phyloP scores from a whole-genome alignment of 2,329 filamentous ascomycete genomes.

The Monosporascus cannonballus region DNA sequence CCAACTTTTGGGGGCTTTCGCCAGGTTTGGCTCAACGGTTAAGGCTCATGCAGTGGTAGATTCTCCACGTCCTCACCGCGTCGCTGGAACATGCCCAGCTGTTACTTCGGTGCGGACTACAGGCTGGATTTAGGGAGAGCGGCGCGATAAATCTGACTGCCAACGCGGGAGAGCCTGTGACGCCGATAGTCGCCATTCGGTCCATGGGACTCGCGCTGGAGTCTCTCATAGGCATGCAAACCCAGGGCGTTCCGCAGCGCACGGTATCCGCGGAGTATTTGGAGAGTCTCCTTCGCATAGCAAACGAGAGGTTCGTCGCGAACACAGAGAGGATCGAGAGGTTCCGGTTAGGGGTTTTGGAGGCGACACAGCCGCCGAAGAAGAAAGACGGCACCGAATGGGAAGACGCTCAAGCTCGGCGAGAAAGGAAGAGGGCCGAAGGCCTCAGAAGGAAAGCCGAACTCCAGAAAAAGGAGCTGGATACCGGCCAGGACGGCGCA shows the following conservation, averaged over 20 bases:
- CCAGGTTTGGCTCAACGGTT: too few relatives aligned
- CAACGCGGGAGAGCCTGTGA: slow-evolving; percentile 29
- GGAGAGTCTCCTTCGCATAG: slow-evolving; percentile 57
- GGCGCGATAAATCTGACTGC: slow-evolving; percentile 64
- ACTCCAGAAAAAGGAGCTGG: slow-evolving; percentile 19
- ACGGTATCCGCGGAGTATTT: slow-evolving; percentile 65
- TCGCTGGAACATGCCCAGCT: slow-evolving; percentile 69
- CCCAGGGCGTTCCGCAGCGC: slow-evolving; percentile 31
- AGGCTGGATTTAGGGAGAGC: slow-evolving; percentile 84
- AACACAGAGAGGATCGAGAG: slow-evolving; percentile 63
- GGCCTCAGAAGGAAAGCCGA: slow-evolving; percentile 48
- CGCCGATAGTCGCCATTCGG: slow-evolving; percentile 77
- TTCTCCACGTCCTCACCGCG: slow-evolving; percentile 78
- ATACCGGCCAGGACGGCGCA: neutral
- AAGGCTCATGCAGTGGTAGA: slow-evolving; percentile 43
- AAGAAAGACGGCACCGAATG: slow-evolving; percentile 37
- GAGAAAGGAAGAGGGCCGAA: slow-evolving; percentile 51
- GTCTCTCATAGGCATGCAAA: slow-evolving; percentile 63
- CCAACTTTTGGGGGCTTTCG: too few relatives aligned
- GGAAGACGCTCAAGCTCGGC: slow-evolving; percentile 48
- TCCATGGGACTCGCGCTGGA: slow-evolving; percentile 79
- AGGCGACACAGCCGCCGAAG: slow-evolving; percentile 21
- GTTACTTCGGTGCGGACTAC: slow-evolving; percentile 68
- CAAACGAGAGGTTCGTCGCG: slow-evolving; percentile 67
- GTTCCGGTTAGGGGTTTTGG: slow-evolving; percentile 49